Percentiles rank a stretch among this genome's conserved stretches.
These are phyloP conservation scores for Corylus americana DNA, from an alignment of 306 rosid species.

Conservation along the genomic window DNA sequence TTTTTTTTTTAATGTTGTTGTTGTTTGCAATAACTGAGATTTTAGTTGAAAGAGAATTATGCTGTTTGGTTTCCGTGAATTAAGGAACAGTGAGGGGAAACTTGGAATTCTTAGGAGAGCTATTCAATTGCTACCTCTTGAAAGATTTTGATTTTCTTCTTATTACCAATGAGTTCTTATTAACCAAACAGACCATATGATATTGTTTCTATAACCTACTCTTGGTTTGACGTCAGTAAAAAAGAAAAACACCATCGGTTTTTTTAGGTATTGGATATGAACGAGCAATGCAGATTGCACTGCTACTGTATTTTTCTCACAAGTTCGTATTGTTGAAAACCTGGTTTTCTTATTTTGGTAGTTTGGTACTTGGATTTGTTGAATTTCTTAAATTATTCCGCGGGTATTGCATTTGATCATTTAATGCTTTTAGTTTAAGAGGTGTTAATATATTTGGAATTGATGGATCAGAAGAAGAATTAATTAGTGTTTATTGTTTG, in stretches of 20 bases:
- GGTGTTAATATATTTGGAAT: slow-evolving; percentile 11
- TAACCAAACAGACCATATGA: neutral
- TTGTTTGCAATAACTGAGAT: slow-evolving; percentile 20
- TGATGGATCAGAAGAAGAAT: slow-evolving; percentile 29
- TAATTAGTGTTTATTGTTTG: slow-evolving; percentile 10
- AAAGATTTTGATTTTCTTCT: slow-evolving; percentile 15
- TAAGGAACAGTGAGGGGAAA: neutral
- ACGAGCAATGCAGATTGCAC: slow-evolving; percentile 5
- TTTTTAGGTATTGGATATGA: slow-evolving; percentile 17
- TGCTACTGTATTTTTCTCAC: neutral
- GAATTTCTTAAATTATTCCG: slow-evolving; percentile 8
- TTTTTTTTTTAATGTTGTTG: neutral
- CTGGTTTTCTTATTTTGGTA: slow-evolving; percentile 25
- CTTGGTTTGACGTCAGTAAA: neutral
- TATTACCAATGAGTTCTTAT: slow-evolving; percentile 7
- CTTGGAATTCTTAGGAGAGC: slow-evolving; percentile 11
- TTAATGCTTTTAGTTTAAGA: slow-evolving; percentile 6
- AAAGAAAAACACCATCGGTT: neutral
- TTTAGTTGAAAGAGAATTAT: slow-evolving; percentile 25
- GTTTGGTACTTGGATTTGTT: slow-evolving; percentile 22
- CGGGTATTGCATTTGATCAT: slow-evolving; percentile 19
- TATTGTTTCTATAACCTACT: neutral
- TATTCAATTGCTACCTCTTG: slow-evolving; percentile 13
- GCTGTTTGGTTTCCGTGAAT: slow-evolving; percentile 32
- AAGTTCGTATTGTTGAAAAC: slow-evolving; percentile 10